Base-by-base conservation (phyloP, 75 land plant species). In the Pseudotsuga menziesii region DNA sequence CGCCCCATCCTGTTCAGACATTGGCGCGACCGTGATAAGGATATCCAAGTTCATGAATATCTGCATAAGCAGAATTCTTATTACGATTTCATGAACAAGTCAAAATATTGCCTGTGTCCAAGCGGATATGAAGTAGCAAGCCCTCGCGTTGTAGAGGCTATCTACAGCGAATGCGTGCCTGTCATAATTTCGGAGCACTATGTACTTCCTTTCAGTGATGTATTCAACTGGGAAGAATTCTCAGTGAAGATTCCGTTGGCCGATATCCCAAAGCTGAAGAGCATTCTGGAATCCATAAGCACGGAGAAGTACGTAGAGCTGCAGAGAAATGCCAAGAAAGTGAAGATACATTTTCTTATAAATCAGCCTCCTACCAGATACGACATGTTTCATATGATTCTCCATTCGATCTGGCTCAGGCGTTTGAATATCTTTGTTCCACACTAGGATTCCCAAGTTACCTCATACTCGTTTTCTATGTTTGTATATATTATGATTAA, bases 51-150 rank as follows among this genome's bases (percentile, higher is more conserved):
- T 16, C 79, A 80, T 48, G 81, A 86, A 25, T 76, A 77, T 73
- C 79, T 90, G 2, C 91, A 88, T 17, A 63, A 22, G 22, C 29
- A 74, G 1, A 58, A 62, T 9, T 17, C 82, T 52, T 90, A 90
- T 73, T 76, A 82, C 2, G 81, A 86, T 15, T 77, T 73, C 57
- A 90, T 90, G 92, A 89, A 78, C 56, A 75, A 56, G 14, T 86
- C 82, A 86, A 89, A 80, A 69, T 90, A 58, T 59, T 90, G 92
- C 81, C 61, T 90, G 8, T 90, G 92, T 39, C 92, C 92, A 3
- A 85, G 88, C 15, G 92, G 92, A 5, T 90, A 90, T 56, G 92
- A 90, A 75, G 92, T 90, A 16, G 91, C 91, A 22, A 89, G 91
- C 56, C 92, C 92, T 2, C 85, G 92, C 26, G 79, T 90, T 26